phyloP scores from a whole-genome alignment of 768 basidiomycete genomes.

The Serpula lacrymans region DNA sequence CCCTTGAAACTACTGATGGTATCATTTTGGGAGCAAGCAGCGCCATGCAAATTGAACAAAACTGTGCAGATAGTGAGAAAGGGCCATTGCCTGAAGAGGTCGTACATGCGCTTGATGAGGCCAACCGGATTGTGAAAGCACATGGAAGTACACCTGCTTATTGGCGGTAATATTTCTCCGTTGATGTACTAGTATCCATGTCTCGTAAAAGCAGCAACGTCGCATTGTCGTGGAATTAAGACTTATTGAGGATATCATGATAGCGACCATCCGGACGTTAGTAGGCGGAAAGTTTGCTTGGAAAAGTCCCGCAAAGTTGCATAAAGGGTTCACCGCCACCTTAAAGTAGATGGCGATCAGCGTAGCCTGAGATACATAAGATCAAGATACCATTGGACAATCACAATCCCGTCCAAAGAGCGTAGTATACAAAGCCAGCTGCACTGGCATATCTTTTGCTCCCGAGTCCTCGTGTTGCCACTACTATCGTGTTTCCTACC shows the following conservation, averaged over 20 bases:
- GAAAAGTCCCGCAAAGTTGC: too few relatives aligned
- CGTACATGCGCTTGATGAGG: conserved; percentile 19
- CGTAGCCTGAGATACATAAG: too few relatives aligned
- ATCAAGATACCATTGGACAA: too few relatives aligned
- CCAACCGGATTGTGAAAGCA: conserved; percentile 33
- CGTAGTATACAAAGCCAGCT: background rate
- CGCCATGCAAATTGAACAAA: conserved; percentile 28
- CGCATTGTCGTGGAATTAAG: too few relatives aligned
- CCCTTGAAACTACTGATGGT: conserved; percentile 27
- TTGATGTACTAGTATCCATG: background rate
- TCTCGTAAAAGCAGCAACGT: background rate
- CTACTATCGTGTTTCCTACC: too few relatives aligned
- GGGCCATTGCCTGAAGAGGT: conserved; percentile 40
- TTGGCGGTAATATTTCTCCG: conserved; percentile 28
- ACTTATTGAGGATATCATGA: too few relatives aligned
- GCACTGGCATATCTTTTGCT: background rate
- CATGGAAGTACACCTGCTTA: conserved; percentile 27
- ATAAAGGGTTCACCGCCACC: too few relatives aligned
- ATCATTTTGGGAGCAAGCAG: conserved; percentile 35
- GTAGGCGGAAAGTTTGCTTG: too few relatives aligned
- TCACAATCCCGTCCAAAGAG: too few relatives aligned
- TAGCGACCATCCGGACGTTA: too few relatives aligned
- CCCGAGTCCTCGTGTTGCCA: too few relatives aligned
- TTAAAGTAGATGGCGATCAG: too few relatives aligned
- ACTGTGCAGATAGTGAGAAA: conserved; percentile 34